phyloP scores from a whole-genome alignment of 805 yeast genomes.

The Ogataea angusta region DNA sequence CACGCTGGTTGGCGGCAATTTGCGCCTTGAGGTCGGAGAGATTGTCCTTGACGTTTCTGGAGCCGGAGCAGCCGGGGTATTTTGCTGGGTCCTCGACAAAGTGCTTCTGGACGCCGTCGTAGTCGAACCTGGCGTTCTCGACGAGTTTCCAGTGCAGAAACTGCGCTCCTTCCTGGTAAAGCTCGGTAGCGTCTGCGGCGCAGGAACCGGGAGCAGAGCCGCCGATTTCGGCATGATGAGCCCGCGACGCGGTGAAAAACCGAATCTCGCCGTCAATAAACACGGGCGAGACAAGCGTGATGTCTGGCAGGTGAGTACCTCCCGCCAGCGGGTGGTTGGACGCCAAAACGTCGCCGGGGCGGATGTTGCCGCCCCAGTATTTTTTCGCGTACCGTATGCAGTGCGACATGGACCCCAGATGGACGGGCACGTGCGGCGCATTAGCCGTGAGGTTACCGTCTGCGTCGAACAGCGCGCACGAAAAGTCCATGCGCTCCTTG shows the following conservation, averaged over 20 bases:
- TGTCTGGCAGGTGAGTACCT: slow-evolving; percentile 11
- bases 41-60: slow-evolving; percentile 51
- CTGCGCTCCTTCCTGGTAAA: slow-evolving; percentile 47
- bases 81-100: slow-evolving; percentile 49
- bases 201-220: slow-evolving; percentile 14
- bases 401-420: slow-evolving; percentile 13
- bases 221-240: slow-evolving; percentile 12
- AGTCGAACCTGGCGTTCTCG: slow-evolving; percentile 47
- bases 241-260: slow-evolving; percentile 12
- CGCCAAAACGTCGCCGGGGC: slow-evolving; percentile 11
- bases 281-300: slow-evolving; percentile 11
- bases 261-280: slow-evolving; percentile 10
- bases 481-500: slow-evolving; percentile 13
- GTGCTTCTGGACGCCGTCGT: slow-evolving; percentile 44
- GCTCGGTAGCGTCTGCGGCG: slow-evolving; percentile 13
- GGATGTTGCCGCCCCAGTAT: slow-evolving; percentile 9
- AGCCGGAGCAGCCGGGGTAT: slow-evolving; percentile 51
- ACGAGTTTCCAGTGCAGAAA: slow-evolving; percentile 49
- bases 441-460: slow-evolving; percentile 13
- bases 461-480: slow-evolving; percentile 11
- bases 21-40: slow-evolving; percentile 47
- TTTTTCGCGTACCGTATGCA: slow-evolving; percentile 11
- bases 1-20: slow-evolving; percentile 49
- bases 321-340: slow-evolving; percentile 13
- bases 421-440: slow-evolving; percentile 12